These are phyloP conservation scores for Amanita exitialis DNA, from an alignment of 768 basidiomycete genomes.

Conservation along the genomic window DNA sequence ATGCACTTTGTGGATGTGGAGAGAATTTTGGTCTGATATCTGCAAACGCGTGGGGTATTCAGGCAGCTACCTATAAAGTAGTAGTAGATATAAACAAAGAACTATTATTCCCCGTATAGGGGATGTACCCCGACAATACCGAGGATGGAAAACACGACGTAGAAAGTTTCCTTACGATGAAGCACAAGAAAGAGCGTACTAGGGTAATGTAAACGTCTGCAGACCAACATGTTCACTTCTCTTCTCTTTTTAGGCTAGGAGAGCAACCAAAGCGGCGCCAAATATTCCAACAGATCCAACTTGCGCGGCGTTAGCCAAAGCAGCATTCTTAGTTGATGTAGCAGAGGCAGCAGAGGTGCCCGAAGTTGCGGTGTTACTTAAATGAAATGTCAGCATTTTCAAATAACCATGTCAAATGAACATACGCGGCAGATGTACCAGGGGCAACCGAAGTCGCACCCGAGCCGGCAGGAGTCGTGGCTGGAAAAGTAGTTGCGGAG, in stretches of 20 bases:
- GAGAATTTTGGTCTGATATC: too few relatives aligned
- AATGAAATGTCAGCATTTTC: neutral
- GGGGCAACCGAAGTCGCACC: neutral
- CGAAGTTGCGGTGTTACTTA: neutral
- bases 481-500: conserved; percentile 5
- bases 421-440: neutral
- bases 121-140: too few relatives aligned
- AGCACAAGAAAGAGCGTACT: conserved; percentile 9
- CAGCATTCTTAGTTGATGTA: conserved; percentile 17
- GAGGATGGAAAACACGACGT: too few relatives aligned
- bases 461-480: conserved; percentile 10
- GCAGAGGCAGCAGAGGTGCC: conserved; percentile 7
- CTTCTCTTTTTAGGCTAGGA: conserved; percentile 24
- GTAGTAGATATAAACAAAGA: too few relatives aligned
- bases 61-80: too few relatives aligned
- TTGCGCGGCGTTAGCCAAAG: conserved; percentile 20
- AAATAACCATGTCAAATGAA: neutral
- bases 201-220: neutral
- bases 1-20: too few relatives aligned
- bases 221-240: conserved; percentile 1
- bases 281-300: conserved; percentile 31
- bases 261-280: conserved; percentile 33
- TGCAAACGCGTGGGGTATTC: too few relatives aligned
- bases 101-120: too few relatives aligned
- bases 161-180: too few relatives aligned